Conservation (phyloP, 768 basidiomycete genomes). For the Trametes elegans region DNA sequence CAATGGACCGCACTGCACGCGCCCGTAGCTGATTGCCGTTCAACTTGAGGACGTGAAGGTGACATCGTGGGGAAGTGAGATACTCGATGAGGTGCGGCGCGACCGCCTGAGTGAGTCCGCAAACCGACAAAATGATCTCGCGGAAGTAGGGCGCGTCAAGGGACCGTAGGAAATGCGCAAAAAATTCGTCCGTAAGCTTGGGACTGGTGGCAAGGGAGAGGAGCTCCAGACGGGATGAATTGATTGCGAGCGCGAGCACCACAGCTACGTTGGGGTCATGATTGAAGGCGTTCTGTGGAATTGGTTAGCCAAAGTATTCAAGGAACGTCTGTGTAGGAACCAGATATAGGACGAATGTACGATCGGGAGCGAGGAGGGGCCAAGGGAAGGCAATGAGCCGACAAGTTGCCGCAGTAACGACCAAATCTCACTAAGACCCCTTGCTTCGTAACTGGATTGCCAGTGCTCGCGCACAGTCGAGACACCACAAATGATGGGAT, state of each 20-base stretch:
- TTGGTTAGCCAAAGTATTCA: background rate
- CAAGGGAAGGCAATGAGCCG: no score
- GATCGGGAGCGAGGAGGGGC: no score
- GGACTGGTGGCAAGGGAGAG: conserved; percentile 51
- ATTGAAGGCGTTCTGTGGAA: conserved; percentile 39
- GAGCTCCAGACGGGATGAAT: conserved; percentile 48
- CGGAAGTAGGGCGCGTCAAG: conserved; percentile 49
- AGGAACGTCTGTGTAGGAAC: no score
- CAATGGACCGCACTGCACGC: conserved; percentile 42
- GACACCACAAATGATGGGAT: no score
- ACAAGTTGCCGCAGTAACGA: no score
- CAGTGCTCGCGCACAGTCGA: no score
- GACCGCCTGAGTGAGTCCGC: conserved; percentile 28
- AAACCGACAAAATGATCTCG: conserved; percentile 54
- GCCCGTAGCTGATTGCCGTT: conserved; percentile 56
- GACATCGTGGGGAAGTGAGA: conserved; percentile 49
- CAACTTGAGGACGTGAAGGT: conserved; percentile 47
- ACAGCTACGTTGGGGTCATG: conserved; percentile 35
- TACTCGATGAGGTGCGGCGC: conserved; percentile 44
- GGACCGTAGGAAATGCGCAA: conserved; percentile 45
- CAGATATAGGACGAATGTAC: background rate
- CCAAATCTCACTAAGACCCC: no score
- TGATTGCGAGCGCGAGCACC: conserved; percentile 49
- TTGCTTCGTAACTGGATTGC: no score
- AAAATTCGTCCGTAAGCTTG: conserved; percentile 51